Conservation (phyloP, 108 stramenopile genomes). For the Skeletonema potamos region DNA sequence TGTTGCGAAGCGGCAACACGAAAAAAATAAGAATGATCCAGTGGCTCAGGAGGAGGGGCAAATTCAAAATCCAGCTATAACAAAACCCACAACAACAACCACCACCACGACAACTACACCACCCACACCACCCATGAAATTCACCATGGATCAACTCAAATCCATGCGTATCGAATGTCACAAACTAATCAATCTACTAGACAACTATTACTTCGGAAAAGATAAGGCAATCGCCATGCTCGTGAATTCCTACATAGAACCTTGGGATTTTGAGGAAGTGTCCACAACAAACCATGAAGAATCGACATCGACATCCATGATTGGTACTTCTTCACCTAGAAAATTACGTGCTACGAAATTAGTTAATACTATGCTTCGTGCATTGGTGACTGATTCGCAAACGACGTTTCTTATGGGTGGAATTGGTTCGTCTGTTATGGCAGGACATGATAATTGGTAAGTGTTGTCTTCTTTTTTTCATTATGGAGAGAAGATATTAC, state of each 20-base stretch:
- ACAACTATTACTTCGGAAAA: conserved; percentile 38
- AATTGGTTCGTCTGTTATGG: conserved; percentile 46
- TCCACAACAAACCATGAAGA: neutral
- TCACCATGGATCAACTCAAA: conserved; percentile 26
- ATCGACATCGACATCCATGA: neutral
- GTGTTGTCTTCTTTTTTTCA: neutral
- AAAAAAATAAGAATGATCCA: neutral
- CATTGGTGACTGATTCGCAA: conserved; percentile 40
- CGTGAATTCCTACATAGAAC: conserved; percentile 19
- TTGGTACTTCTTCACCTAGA: neutral
- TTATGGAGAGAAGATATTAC: no score
- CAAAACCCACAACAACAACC: neutral
- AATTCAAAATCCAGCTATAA: neutral
- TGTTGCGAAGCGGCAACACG: neutral
- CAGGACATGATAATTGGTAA: conserved; percentile 52
- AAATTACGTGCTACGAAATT: conserved; percentile 12
- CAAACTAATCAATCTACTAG: conserved; percentile 31
- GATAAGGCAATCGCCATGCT: conserved; percentile 33
- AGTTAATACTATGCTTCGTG: conserved; percentile 36
- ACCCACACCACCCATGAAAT: neutral
- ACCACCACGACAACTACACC: conserved; percentile 1
- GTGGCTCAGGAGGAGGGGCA: neutral
- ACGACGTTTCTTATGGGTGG: conserved; percentile 36
- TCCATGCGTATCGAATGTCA: conserved; percentile 16
- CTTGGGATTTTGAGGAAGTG: conserved; percentile 23